These are phyloP conservation scores for Lentinus brumalis DNA, from an alignment of 768 basidiomycete genomes.

Conservation along the genomic window DNA sequence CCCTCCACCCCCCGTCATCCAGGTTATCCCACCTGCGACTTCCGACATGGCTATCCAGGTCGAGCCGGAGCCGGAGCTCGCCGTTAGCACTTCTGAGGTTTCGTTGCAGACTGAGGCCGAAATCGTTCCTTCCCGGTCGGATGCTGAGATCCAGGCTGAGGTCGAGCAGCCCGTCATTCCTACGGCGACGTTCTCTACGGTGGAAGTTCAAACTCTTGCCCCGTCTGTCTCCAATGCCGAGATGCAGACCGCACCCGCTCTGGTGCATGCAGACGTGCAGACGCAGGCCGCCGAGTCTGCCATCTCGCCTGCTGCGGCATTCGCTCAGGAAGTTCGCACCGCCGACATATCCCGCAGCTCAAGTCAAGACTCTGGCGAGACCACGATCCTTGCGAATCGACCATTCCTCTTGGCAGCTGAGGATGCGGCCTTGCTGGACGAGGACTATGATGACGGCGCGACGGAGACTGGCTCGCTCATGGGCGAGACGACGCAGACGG, in stretches of 20 bases:
- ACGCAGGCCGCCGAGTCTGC: conserved; percentile 11
- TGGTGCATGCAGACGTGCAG: conserved; percentile 27
- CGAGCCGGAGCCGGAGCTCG: conserved; percentile 29
- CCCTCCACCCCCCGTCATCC: conserved; percentile 24
- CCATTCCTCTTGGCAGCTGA: neutral
- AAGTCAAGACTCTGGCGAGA: conserved; percentile 32
- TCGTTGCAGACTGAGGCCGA: conserved; percentile 36
- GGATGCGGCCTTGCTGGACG: conserved; percentile 33
- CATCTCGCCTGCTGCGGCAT: conserved; percentile 8
- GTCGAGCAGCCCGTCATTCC: conserved; percentile 22
- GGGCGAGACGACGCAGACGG: conserved; percentile 60
- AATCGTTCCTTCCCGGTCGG: conserved; percentile 34
- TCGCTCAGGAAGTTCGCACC: conserved; percentile 1
- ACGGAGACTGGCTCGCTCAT: conserved; percentile 59
- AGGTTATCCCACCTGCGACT: conserved; percentile 30
- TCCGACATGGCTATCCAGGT: conserved; percentile 38
- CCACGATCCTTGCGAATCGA: conserved; percentile 26
- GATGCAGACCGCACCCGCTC: conserved; percentile 33
- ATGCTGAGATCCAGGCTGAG: conserved; percentile 55
- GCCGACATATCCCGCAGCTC: neutral
- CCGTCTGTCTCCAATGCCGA: conserved; percentile 25
- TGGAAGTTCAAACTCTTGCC: conserved; percentile 22
- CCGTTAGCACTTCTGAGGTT: conserved; percentile 26
- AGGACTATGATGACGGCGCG: conserved; percentile 43
- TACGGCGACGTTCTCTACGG: conserved; percentile 22